Percentiles rank a stretch among this genome's conserved stretches.
Conservation (phyloP, 768 basidiomycete species). For the Phlebiopsis gigantea region DNA sequence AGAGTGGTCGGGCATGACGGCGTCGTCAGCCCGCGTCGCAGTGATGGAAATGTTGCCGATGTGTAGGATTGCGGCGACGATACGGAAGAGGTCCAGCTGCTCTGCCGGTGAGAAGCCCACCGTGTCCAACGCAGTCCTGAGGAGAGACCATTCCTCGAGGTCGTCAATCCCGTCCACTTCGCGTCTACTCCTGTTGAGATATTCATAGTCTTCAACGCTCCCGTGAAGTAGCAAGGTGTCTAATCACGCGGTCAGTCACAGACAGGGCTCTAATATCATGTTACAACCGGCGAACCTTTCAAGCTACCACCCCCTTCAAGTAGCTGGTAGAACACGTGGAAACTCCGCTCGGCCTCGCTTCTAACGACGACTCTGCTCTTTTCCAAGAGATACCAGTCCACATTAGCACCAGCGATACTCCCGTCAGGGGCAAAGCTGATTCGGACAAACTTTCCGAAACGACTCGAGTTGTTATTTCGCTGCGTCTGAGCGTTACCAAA, state of each 20-base stretch:
- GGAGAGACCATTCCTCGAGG: conserved; percentile 74
- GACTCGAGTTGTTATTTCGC: conserved; percentile 97
- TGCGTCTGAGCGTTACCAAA: conserved; percentile 99
- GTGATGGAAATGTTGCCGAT: conserved; percentile 89
- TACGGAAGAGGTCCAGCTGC: conserved; percentile 90
- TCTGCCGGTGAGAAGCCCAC: conserved; percentile 85
- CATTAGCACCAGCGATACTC: conserved; percentile 94
- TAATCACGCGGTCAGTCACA: conserved; percentile 26
- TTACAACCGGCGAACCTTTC: conserved; percentile 45
- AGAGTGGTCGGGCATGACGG: conserved; percentile 69
- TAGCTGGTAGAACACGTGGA: conserved; percentile 97
- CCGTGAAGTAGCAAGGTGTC: conserved; percentile 73
- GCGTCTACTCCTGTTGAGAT: conserved; percentile 81
- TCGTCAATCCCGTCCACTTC: conserved; percentile 98
- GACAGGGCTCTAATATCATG: conserved; percentile 5
- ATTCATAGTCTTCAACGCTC: conserved; percentile 78
- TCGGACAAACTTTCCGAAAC: conserved; percentile 96
- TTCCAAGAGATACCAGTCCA: conserved; percentile 98
- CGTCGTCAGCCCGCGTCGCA: conserved; percentile 74
- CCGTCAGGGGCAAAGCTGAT: conserved; percentile 92
- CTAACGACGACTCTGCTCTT: conserved; percentile 92
- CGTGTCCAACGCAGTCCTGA: conserved; percentile 80
- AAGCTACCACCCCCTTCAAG: conserved; percentile 70
- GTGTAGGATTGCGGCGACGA: conserved; percentile 90
- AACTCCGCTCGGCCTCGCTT: conserved; percentile 84